phyloP scores from a whole-genome alignment of 31 red algal species.

The Odonthalia washingtoniensis region DNA sequence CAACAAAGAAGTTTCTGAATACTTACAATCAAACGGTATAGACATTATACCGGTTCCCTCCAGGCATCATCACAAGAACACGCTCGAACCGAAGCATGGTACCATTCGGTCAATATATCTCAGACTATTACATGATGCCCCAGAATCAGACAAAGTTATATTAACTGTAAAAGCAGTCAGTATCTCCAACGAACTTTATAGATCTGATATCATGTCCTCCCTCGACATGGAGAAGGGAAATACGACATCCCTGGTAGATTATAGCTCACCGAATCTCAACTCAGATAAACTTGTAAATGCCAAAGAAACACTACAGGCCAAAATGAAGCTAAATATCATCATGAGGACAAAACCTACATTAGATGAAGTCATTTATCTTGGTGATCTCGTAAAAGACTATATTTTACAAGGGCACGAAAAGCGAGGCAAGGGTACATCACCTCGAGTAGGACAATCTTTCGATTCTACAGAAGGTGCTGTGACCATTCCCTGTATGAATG shows the following conservation, averaged over 20 bases:
- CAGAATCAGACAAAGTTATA: background rate
- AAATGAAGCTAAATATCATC: background rate
- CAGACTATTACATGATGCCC: background rate
- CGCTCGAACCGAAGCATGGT: conserved; percentile 12
- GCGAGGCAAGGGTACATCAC: background rate
- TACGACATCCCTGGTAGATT: background rate
- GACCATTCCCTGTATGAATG: background rate
- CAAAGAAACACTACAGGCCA: background rate
- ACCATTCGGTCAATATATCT: background rate
- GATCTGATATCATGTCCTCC: conserved; percentile 12
- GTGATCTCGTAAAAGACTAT: conserved; percentile 2
- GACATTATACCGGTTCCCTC: background rate
- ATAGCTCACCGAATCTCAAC: background rate
- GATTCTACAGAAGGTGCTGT: background rate
- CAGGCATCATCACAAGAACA: background rate
- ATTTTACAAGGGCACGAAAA: background rate
- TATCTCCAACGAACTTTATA: background rate
- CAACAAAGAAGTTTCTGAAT: background rate
- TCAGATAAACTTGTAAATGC: background rate
- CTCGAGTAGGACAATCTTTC: background rate
- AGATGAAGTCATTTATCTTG: background rate
- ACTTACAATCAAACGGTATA: background rate
- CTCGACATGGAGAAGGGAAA: background rate
- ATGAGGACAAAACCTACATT: background rate
- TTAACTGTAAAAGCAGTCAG: background rate